Percentiles rank a stretch among this genome's conserved stretches.
Evolutionary conservation across 495 filamentous ascomycete genomes (phyloP).

Genomic region (Beverwykella pulmonaria): DNA sequence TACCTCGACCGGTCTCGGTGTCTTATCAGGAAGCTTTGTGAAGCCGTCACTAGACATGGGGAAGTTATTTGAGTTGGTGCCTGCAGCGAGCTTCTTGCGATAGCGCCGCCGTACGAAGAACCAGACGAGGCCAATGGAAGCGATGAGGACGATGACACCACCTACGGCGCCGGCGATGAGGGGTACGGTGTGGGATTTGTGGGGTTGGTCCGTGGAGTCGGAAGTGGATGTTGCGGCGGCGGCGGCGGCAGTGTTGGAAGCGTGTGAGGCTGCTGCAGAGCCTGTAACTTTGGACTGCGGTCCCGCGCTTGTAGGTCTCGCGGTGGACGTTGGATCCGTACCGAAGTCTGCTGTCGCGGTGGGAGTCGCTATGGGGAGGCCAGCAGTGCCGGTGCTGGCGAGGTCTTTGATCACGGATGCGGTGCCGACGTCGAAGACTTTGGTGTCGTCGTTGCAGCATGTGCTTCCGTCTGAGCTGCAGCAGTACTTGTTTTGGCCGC

Average conservation of each 20-base stretch:
- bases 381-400: conserved; percentile 4
- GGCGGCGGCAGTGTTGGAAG: conserved; percentile 7
- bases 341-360: neutral
- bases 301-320: neutral
- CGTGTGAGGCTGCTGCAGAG: neutral
- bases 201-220: neutral
- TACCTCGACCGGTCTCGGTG: conserved; percentile 28
- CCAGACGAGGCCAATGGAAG: conserved; percentile 16
- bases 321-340: neutral
- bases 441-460: conserved; percentile 34
- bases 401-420: conserved; percentile 26
- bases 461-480: conserved; percentile 26
- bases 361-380: neutral
- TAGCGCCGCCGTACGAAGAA: conserved; percentile 30
- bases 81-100: conserved; percentile 21
- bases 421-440: conserved; percentile 23
- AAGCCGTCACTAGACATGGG: conserved; percentile 27
- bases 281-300: neutral
- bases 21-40: conserved; percentile 29
- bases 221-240: conserved; percentile 17
- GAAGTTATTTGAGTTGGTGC: conserved; percentile 6
- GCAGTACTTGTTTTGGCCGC: conserved; percentile 26
- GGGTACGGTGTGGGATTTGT: neutral
- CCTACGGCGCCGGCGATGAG: conserved; percentile 16
- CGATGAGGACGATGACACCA: conserved; percentile 17